Conservation (phyloP, 495 filamentous ascomycete species). For the Penicillium samsonianum region DNA sequence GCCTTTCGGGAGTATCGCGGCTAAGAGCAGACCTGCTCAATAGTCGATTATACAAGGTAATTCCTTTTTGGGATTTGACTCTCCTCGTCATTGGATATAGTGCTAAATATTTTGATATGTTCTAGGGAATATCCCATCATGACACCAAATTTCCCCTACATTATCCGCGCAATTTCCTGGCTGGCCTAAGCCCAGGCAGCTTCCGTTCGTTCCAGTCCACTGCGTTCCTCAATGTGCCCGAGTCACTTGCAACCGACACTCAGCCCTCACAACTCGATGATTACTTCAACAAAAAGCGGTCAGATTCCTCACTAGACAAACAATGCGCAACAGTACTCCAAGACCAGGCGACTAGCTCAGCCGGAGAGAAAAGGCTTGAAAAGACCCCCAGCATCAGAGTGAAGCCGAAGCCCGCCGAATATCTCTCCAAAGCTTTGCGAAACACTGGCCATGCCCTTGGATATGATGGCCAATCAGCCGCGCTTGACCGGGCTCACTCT, state of each 20-base stretch:
- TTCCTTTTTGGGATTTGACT: not conserved
- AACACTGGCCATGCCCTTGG: slow-evolving; percentile 29
- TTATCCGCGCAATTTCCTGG: not conserved
- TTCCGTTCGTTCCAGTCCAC: slow-evolving; percentile 7
- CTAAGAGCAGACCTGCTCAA: slow-evolving; percentile 30
- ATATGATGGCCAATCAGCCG: not conserved
- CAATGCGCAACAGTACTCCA: not conserved
- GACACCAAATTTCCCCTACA: not conserved
- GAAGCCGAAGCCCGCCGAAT: slow-evolving; percentile 38
- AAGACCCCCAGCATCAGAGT: slow-evolving; percentile 1
- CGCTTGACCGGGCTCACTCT: not conserved
- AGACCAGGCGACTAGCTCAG: not conserved
- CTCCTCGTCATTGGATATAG: not conserved
- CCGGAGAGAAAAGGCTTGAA: not conserved
- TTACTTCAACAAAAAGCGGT: not conserved
- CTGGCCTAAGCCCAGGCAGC: not conserved
- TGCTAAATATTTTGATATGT: not conserved
- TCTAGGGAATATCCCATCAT: not conserved
- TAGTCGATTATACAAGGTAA: slow-evolving; percentile 3
- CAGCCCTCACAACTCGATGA: not conserved
- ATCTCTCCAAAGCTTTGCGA: slow-evolving; percentile 37
- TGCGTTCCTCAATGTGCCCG: not conserved
- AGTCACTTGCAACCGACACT: not conserved
- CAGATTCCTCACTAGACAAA: not conserved
- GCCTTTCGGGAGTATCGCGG: slow-evolving; percentile 42